Conservation (phyloP, 371 early-diverging fungal species). For the Thermomucor indicae-seudaticae region DNA sequence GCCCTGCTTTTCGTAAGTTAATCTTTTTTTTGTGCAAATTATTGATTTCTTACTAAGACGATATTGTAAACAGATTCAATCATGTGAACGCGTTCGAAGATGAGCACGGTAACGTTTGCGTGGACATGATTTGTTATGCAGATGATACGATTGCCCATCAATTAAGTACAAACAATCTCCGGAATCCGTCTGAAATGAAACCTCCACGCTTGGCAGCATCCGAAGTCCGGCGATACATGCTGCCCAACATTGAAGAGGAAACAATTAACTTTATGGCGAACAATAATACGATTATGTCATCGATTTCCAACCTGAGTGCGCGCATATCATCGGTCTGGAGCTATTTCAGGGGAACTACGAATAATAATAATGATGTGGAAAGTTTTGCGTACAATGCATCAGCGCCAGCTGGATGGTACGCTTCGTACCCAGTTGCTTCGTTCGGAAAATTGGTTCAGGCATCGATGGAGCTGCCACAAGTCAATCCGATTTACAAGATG, state of each 20-base stretch:
- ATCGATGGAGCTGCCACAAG: conserved; percentile 59
- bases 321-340: conserved; percentile 28
- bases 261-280: conserved; percentile 27
- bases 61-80: conserved; percentile 35
- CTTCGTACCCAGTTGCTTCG: conserved; percentile 26
- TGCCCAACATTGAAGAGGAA: conserved; percentile 53
- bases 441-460: conserved; percentile 20
- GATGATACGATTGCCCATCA: conserved; percentile 61
- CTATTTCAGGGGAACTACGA: conserved; percentile 13
- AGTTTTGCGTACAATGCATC: conserved; percentile 1
- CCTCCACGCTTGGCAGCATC: conserved; percentile 45
- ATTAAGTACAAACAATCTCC: conserved; percentile 47
- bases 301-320: conserved; percentile 19
- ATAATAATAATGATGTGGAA: conserved; percentile 9
- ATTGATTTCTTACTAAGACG: not conserved
- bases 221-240: conserved; percentile 59
- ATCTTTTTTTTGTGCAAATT: not conserved
- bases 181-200: conserved; percentile 38
- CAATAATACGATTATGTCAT: conserved; percentile 22
- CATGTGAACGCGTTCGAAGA: conserved; percentile 76
- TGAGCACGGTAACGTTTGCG: conserved; percentile 47
- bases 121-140: conserved; percentile 63
- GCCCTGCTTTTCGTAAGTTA: conserved; percentile 44
- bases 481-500: conserved; percentile 56
- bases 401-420: conserved; percentile 17